Percentiles rank a stretch among this genome's conserved stretches.
phyloP scores from a whole-genome alignment of 768 basidiomycete genomes.

The Dacryopinax primogenitus region DNA sequence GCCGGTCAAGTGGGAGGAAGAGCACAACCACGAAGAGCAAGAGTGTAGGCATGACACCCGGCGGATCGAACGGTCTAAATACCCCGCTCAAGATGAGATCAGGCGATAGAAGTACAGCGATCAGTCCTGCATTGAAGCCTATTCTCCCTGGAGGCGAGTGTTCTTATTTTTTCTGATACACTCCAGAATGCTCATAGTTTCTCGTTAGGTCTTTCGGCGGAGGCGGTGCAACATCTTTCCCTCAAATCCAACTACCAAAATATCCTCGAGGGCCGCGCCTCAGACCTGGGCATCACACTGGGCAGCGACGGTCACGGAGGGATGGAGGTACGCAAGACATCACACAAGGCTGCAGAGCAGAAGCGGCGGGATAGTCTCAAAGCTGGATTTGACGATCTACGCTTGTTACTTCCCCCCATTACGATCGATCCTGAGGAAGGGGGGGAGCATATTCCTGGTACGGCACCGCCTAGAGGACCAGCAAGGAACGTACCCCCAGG shows the following conservation, averaged over 20 bases:
- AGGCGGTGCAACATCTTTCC: constrained; percentile 18
- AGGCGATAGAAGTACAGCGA: constrained; percentile 20
- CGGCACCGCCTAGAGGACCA: constrained; percentile 77
- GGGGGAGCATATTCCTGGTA: constrained; percentile 71
- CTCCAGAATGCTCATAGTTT: background rate
- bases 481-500: constrained; percentile 44
- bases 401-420: constrained; percentile 73
- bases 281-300: constrained; percentile 8
- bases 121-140: constrained; percentile 52
- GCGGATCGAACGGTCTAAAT: constrained; percentile 4
- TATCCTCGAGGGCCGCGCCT: constrained; percentile 16
- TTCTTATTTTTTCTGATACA: background rate
- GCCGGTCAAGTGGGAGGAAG: background rate
- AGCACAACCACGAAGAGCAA: constrained; percentile 13
- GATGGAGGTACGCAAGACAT: constrained; percentile 45
- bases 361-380: constrained; percentile 94
- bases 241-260: constrained; percentile 18
- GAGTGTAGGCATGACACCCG: constrained; percentile 4
- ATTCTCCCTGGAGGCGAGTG: constrained; percentile 51
- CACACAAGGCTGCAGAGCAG: constrained; percentile 94
- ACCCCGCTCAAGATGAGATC: constrained; percentile 24
- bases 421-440: constrained; percentile 53
- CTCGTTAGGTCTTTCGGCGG: constrained; percentile 15
- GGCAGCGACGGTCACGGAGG: background rate
- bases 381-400: constrained; percentile 78